phyloP scores from a whole-genome alignment of 2,329 filamentous ascomycete genomes.

The Epichloe brachyelytri region DNA sequence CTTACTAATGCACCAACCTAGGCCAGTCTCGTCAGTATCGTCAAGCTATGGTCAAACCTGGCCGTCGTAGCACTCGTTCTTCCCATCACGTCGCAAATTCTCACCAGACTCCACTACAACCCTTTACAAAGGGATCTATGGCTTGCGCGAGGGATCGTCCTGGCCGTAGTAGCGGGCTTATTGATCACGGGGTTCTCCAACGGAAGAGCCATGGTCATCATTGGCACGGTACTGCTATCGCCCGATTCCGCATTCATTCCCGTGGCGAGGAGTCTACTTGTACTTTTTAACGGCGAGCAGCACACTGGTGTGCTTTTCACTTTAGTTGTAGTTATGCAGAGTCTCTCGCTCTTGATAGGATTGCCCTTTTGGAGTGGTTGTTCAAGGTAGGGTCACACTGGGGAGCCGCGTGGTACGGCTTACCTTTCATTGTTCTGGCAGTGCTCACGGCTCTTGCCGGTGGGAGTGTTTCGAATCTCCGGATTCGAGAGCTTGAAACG shows the following conservation, averaged over 20 bases:
- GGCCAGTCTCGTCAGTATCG: neutral
- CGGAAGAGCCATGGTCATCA: slow-evolving; percentile 1
- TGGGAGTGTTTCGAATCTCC: neutral
- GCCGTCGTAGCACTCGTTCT: neutral
- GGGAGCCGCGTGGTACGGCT: neutral
- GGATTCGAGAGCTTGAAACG: neutral
- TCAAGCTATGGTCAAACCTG: neutral
- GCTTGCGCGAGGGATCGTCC: slow-evolving; percentile 1
- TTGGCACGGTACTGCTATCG: slow-evolving; percentile 2
- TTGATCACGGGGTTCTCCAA: slow-evolving; percentile 1
- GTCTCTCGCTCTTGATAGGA: neutral
- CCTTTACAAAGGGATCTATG: slow-evolving; percentile 1
- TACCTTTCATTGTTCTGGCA: slow-evolving; percentile 1
- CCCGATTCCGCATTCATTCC: neutral
- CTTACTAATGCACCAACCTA: neutral
- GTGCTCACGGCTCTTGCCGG: neutral
- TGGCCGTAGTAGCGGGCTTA: neutral
- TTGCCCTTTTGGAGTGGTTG: neutral
- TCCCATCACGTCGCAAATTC: neutral
- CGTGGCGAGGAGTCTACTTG: slow-evolving; percentile 1
- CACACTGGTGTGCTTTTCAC: slow-evolving; percentile 1
- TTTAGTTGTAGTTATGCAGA: neutral
- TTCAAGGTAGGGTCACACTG: neutral
- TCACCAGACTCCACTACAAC: neutral
- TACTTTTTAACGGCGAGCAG: slow-evolving; percentile 1